Conservation (phyloP, 768 basidiomycete genomes). For the Suillus discolor region DNA sequence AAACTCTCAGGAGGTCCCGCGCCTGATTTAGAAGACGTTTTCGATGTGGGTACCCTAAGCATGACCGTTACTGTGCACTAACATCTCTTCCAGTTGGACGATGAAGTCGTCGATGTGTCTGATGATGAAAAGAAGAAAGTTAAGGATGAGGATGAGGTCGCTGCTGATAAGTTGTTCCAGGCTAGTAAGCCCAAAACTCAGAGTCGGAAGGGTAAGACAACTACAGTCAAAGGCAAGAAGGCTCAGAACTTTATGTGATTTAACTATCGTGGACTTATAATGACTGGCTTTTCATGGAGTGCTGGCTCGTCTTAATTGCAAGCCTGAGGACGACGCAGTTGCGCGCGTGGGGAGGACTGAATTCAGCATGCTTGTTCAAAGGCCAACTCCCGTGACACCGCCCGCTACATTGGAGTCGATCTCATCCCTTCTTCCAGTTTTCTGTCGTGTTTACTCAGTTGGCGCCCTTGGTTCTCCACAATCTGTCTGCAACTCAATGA, state of each 20-base stretch:
- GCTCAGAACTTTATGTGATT: constrained; percentile 13
- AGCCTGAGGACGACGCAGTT: no score
- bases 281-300: no score
- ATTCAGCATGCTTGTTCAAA: no score
- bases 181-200: constrained; percentile 47
- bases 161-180: constrained; percentile 63
- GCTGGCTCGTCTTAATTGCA: no score
- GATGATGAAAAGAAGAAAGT: constrained; percentile 47
- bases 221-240: constrained; percentile 24
- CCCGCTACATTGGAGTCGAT: no score
- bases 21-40: constrained; percentile 92
- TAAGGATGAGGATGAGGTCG: constrained; percentile 46
- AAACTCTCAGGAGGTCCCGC: constrained; percentile 73
- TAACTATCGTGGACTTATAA: background rate
- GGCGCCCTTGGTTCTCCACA: no score
- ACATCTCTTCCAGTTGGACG: constrained; percentile 41
- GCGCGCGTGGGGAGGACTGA: no score
- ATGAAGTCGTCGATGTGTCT: constrained; percentile 45
- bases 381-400: no score
- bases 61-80: background rate
- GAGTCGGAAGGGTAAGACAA: constrained; percentile 24
- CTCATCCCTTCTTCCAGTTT: no score
- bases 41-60: constrained; percentile 56
- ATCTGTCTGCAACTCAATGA: no score
- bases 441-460: no score